These are phyloP conservation scores for Zymoseptoria brevis DNA, from an alignment of 2,329 filamentous ascomycete species.

Conservation along the genomic window DNA sequence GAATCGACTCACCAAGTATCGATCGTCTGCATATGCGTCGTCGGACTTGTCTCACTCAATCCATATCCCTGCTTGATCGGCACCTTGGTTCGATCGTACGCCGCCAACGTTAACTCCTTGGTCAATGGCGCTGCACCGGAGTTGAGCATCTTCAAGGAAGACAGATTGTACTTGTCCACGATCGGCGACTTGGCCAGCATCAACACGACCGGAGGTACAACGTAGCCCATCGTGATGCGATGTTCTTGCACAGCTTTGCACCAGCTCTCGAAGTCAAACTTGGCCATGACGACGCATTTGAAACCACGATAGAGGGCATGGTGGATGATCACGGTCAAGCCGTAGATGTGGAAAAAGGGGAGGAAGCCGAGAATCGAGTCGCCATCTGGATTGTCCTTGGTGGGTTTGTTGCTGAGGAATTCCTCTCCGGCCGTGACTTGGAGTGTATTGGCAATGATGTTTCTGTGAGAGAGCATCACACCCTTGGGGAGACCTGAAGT, in stretches of 20 bases:
- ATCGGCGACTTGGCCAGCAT: constrained; percentile 70
- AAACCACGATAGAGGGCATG: constrained; percentile 58
- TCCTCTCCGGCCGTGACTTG: constrained; percentile 34
- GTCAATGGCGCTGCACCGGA: constrained; percentile 82
- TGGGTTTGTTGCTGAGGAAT: constrained; percentile 45
- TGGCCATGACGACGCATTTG: constrained; percentile 62
- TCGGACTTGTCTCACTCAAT: constrained; percentile 76
- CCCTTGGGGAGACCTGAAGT: constrained; percentile 68
- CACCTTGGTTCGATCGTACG: constrained; percentile 65
- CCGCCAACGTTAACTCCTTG: constrained; percentile 65
- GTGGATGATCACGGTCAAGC: constrained; percentile 65
- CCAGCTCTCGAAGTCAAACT: constrained; percentile 74
- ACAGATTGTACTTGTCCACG: constrained; percentile 73
- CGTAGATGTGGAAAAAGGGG: constrained; percentile 86
- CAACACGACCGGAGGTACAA: constrained; percentile 78
- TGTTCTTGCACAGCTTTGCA: constrained; percentile 69
- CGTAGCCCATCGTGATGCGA: constrained; percentile 67
- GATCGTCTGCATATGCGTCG: constrained; percentile 62
- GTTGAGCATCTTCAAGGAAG: constrained; percentile 72
- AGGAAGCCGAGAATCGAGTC: constrained; percentile 71
- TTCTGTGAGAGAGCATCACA: constrained; percentile 78
- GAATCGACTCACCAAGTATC: constrained; percentile 53
- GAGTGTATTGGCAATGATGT: constrained; percentile 65
- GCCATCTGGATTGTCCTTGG: constrained; percentile 45
- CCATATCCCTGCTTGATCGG: constrained; percentile 91